These are phyloP conservation scores for Mycena vulgaris DNA, from an alignment of 768 basidiomycete genomes.

Conservation along the genomic window DNA sequence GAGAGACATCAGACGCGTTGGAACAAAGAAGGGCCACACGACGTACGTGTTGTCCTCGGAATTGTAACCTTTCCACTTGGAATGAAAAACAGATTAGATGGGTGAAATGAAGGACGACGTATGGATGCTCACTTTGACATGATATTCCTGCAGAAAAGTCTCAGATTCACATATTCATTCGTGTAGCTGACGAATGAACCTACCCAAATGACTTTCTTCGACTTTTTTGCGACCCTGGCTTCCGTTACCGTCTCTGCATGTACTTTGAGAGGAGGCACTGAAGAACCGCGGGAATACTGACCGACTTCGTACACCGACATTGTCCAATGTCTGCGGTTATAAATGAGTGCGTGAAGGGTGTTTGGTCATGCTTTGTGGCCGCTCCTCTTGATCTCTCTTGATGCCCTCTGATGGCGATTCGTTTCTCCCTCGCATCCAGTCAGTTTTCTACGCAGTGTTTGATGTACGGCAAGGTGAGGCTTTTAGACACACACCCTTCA, in stretches of 20 bases:
- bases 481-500: no score
- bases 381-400: no score
- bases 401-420: constrained; percentile 66
- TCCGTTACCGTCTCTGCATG: constrained; percentile 65
- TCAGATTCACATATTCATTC: constrained; percentile 27
- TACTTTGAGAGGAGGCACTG: constrained; percentile 24
- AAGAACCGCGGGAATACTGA: constrained; percentile 49
- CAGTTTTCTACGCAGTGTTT: constrained; percentile 96
- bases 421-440: constrained; percentile 85
- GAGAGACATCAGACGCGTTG: constrained; percentile 21
- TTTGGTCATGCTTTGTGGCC: no score
- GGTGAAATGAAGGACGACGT: not conserved
- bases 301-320: constrained; percentile 77
- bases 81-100: constrained; percentile 15
- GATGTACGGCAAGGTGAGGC: constrained; percentile 85
- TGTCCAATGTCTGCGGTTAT: no score
- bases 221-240: constrained; percentile 64
- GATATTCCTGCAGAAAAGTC: constrained; percentile 61
- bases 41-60: constrained; percentile 72
- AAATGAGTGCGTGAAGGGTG: no score
- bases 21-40: not conserved
- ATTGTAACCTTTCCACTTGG: constrained; percentile 79
- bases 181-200: constrained; percentile 17
- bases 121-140: constrained; percentile 65
- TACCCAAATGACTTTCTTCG: constrained; percentile 69